Conservation (phyloP, 2,329 filamentous ascomycete genomes). For the Macrophomina phaseolina region DNA sequence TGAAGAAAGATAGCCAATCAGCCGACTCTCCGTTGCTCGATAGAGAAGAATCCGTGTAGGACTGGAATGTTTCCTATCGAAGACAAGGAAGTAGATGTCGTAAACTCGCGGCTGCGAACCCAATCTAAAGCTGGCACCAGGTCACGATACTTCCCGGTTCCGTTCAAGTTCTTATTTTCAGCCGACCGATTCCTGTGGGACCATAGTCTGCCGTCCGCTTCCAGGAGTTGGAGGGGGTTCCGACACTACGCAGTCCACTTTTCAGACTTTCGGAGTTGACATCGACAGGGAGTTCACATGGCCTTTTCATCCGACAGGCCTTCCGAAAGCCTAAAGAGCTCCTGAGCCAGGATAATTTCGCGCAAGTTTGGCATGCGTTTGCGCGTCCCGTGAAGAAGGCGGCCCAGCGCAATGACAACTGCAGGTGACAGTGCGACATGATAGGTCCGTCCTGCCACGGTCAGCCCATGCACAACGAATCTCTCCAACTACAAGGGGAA, state of each 20-base stretch:
- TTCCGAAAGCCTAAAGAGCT: not conserved
- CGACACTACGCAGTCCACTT: not conserved
- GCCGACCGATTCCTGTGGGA: not conserved
- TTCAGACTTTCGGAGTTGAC: not conserved
- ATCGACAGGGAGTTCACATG: conserved; percentile 2
- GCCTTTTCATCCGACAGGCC: not conserved
- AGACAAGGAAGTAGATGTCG: not conserved
- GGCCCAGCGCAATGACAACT: too few relatives aligned
- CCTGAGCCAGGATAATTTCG: not conserved
- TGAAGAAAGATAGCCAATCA: not conserved
- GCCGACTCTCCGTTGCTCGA: not conserved
- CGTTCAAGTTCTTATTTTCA: not conserved
- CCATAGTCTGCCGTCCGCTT: not conserved
- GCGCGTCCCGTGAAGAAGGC: not conserved
- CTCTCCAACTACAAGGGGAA: not conserved
- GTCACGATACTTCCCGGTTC: not conserved
- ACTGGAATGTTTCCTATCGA: not conserved
- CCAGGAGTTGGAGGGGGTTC: not conserved
- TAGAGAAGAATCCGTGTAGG: not conserved
- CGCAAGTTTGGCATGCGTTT: not conserved
- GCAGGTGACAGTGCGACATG: not conserved
- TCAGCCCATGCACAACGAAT: not conserved
- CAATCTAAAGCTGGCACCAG: not conserved
- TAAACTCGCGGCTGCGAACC: not conserved
- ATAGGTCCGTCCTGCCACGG: not conserved